Percentiles rank a stretch among this genome's conserved stretches.
Evolutionary conservation across 2,329 filamentous ascomycete genomes (phyloP).

Genomic region (Zopfia rhizophila): DNA sequence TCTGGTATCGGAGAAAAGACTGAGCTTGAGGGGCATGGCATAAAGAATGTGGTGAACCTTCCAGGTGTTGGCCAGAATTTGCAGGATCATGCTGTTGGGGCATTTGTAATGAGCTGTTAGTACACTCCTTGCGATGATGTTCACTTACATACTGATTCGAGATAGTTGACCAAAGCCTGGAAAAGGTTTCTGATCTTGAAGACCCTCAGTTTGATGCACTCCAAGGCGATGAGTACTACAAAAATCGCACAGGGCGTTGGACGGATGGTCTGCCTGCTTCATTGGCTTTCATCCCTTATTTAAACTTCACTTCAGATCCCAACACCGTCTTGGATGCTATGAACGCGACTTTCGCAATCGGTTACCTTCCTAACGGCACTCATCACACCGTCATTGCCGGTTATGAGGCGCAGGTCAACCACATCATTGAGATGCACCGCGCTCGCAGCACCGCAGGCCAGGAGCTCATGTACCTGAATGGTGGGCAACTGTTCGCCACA

Average conservation of each 20-base stretch:
- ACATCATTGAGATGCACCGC: too few species aligned
- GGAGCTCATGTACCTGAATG: constrained; percentile 24
- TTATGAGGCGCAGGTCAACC: too few species aligned
- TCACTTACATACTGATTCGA: background rate
- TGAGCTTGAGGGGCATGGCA: constrained; percentile 30
- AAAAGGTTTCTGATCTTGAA: background rate
- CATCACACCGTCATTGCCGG: constrained; percentile 23
- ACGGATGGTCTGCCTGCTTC: constrained; percentile 23
- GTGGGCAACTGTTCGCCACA: constrained; percentile 20
- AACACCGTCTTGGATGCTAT: constrained; percentile 22
- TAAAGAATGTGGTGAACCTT: constrained; percentile 32
- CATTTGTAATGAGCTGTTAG: background rate
- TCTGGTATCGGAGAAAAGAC: constrained; percentile 38
- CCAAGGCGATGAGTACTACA: too few species aligned
- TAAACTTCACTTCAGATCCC: constrained; percentile 10
- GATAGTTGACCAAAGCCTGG: background rate
- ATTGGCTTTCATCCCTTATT: constrained; percentile 30
- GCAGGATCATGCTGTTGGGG: constrained; percentile 29
- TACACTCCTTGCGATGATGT: constrained; percentile 1
- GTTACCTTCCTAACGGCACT: constrained; percentile 33
- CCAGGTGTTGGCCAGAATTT: constrained; percentile 38
- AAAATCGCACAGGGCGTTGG: constrained; percentile 24
- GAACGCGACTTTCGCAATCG: constrained; percentile 23
- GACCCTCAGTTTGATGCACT: too few species aligned
- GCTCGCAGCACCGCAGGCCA: constrained; percentile 30